Percentiles rank a stretch among this genome's conserved stretches.
Conservation (phyloP, 768 basidiomycete species). For the Suillus alpinus region DNA sequence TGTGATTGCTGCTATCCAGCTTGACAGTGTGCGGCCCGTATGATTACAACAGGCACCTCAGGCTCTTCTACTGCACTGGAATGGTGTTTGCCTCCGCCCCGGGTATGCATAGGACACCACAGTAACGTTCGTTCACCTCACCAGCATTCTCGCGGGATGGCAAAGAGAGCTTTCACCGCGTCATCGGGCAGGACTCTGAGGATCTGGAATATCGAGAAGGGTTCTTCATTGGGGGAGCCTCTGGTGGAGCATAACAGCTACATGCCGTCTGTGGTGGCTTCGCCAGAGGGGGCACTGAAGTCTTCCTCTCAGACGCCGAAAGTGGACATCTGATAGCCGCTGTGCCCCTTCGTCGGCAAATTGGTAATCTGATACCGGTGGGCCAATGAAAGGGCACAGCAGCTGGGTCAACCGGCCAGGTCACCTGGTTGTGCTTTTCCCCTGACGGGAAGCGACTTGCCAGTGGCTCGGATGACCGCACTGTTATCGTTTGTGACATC, state of each 20-base stretch:
- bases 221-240: neutral
- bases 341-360: too few relatives aligned
- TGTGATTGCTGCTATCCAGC: neutral
- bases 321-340: neutral
- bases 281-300: constrained; percentile 12
- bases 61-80: neutral
- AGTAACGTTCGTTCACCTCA: neutral
- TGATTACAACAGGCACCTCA: neutral
- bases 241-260: neutral
- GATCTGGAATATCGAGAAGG: neutral
- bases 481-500: neutral
- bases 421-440: constrained; percentile 23
- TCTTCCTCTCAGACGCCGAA: constrained; percentile 12
- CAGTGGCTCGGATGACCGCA: neutral
- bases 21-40: neutral
- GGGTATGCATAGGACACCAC: neutral
- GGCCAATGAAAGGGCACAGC: neutral
- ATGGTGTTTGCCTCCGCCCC: neutral
- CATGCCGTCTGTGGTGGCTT: neutral
- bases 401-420: neutral
- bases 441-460: constrained; percentile 41
- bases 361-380: neutral
- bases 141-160: neutral
- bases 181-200: neutral
- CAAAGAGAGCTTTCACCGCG: neutral